Conservation (phyloP, 805 yeast species). For the Pichia scutulata region DNA sequence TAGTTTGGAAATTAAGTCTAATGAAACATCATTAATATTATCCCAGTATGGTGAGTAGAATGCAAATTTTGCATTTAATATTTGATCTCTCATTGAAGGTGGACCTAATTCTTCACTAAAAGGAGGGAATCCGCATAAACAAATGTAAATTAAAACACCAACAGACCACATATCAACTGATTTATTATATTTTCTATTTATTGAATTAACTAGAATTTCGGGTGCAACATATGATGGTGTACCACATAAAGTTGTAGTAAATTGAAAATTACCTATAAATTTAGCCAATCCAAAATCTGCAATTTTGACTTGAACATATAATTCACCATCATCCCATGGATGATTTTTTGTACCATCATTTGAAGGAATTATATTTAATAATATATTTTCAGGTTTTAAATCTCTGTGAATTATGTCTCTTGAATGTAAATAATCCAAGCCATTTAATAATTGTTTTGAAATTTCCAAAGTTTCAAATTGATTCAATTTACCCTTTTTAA, state of each 20-base stretch:
- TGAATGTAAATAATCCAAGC: constrained; percentile 80
- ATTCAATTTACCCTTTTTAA: constrained; percentile 51
- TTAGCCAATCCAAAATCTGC: constrained; percentile 78
- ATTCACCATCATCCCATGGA: constrained; percentile 56
- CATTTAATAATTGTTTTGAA: constrained; percentile 44
- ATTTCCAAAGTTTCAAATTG: constrained; percentile 57
- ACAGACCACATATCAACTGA: constrained; percentile 79
- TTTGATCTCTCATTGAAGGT: constrained; percentile 71
- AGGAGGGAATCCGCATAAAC: constrained; percentile 80
- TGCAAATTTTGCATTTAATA: constrained; percentile 56
- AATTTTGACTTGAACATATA: constrained; percentile 58
- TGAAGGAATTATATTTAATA: constrained; percentile 43
- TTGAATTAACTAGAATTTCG: constrained; percentile 51
- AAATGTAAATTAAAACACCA: constrained; percentile 70
- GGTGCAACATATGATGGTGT: constrained; percentile 88
- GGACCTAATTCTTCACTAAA: constrained; percentile 79
- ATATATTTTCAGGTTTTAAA: constrained; percentile 85
- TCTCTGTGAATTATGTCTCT: constrained; percentile 93
- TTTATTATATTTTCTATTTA: constrained; percentile 51
- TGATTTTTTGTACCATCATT: constrained; percentile 9
- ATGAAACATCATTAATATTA: constrained; percentile 51
- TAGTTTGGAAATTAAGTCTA: constrained; percentile 58
- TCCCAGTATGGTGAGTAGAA: constrained; percentile 81
- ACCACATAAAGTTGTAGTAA: constrained; percentile 75
- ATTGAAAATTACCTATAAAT: constrained; percentile 62